phyloP scores from a whole-genome alignment of 345 rosid genomes.

The Eucalyptus rudis region DNA sequence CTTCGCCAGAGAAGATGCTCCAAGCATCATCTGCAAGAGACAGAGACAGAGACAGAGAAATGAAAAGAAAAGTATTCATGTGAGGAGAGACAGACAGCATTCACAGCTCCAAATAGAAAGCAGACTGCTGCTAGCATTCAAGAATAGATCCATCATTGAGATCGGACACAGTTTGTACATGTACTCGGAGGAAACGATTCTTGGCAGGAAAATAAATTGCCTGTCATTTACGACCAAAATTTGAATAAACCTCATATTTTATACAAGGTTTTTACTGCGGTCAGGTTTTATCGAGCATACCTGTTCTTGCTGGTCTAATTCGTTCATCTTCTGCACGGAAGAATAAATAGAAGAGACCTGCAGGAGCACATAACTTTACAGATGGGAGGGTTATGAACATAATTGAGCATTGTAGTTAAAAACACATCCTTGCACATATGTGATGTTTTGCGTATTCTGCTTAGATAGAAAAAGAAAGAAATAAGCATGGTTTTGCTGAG shows the following conservation, averaged over 20 bases:
- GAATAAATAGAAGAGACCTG: neutral
- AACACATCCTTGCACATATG: neutral
- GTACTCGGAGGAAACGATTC: neutral
- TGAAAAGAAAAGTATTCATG: neutral
- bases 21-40: neutral
- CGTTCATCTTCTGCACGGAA: neutral
- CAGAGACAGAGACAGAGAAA: neutral
- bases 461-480: neutral
- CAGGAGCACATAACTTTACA: neutral
- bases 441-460: neutral
- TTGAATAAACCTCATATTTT: neutral
- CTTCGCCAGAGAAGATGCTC: neutral
- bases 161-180: neutral
- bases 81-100: neutral
- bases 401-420: neutral
- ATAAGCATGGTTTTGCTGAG: neutral
- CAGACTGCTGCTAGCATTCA: neutral
- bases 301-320: neutral
- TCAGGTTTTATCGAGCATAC: neutral
- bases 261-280: neutral
- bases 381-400: neutral
- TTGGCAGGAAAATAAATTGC: neutral
- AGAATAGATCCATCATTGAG: neutral
- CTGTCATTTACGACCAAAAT: neutral
- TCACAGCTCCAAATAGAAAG: neutral